These are phyloP conservation scores for Amanita jacksonii DNA, from an alignment of 768 basidiomycete species.

Conservation along the genomic window DNA sequence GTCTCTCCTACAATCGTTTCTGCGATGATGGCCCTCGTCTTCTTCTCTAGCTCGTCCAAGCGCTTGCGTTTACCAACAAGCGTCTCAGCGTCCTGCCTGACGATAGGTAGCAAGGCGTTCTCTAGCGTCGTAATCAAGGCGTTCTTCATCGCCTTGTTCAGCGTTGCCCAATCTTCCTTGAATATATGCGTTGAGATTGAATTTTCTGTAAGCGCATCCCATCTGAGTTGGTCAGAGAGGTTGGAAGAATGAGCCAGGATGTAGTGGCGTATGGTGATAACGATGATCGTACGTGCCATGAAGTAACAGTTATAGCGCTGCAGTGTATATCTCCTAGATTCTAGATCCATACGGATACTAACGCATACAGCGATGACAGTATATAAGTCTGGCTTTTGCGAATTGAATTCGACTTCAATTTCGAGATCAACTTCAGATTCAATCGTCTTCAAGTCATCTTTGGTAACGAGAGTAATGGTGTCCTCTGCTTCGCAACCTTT, in stretches of 20 bases:
- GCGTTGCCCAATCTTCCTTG: background rate
- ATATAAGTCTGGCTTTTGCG: background rate
- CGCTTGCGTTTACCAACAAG: background rate
- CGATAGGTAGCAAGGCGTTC: background rate
- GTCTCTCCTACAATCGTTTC: background rate
- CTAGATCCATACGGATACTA: background rate
- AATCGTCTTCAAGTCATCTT: too few species aligned
- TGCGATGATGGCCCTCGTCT: background rate
- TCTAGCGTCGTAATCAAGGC: background rate
- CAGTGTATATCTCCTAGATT: background rate
- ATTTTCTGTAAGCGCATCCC: background rate
- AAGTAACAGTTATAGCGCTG: slow-evolving; percentile 2
- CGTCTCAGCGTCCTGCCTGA: background rate
- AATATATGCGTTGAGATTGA: too few species aligned
- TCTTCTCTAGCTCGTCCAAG: background rate
- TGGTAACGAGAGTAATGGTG: too few species aligned
- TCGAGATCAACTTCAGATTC: too few species aligned
- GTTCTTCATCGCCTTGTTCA: background rate
- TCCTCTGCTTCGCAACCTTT: too few species aligned
- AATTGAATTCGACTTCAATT: too few species aligned
- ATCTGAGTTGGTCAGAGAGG: background rate
- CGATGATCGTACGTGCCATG: slow-evolving; percentile 1
- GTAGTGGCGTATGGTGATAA: background rate
- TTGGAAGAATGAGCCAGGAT: background rate
- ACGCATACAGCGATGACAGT: background rate